Base-by-base conservation (phyloP, 2,329 filamentous ascomycete species). In the Talaromyces verruculosus region DNA sequence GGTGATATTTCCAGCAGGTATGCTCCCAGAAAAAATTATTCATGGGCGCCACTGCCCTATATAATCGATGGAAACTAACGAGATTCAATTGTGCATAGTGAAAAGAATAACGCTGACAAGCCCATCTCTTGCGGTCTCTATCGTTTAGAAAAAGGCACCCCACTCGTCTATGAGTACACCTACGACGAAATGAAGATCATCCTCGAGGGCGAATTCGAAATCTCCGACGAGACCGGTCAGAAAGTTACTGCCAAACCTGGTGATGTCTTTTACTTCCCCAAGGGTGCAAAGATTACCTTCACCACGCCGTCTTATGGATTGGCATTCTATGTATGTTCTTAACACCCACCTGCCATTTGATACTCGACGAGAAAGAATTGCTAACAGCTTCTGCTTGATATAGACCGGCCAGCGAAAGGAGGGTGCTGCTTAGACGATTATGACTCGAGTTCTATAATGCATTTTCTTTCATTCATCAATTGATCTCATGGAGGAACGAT, bases 181-280 rank as follows among this genome's bases (percentile, higher is more conserved):
- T 91, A 90, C 77, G 85, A 91, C 72, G 89, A 91, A 80, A 89
- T 89, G 85, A 91, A 91, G 81, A 89, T 91, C 73, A 88, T 91
- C 69, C 77, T 91, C 10, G 88, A 90, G 71, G 89, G 88, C 15
- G 82, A 85, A 69, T 89, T 88, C 72, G 84, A 87, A 68, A 89
- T 91, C 71, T 81, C 80, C 35, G 88, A 90, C 69, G 84, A 85
- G 74, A 85, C 85, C 1, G 88, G 88, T 43, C 81, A 85, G 70
- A 78, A 83, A 69, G 86, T 88, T 28, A 82, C 83, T 61, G 88
- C 86, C 8, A 81, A 78, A 37, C 81, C 84, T 7, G 89, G 89
- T 0, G 89, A 91, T 75, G 86, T 89, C 58, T 89, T 91, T 70
- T 88, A 87, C 75, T 90, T 90, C 72, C 88, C 87, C 68, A 88